A percentile compares a stretch with the other conserved stretches of the same genome.
phyloP scores from a whole-genome alignment of 495 filamentous ascomycete genomes.

The Friedmanniomyces simplex region DNA sequence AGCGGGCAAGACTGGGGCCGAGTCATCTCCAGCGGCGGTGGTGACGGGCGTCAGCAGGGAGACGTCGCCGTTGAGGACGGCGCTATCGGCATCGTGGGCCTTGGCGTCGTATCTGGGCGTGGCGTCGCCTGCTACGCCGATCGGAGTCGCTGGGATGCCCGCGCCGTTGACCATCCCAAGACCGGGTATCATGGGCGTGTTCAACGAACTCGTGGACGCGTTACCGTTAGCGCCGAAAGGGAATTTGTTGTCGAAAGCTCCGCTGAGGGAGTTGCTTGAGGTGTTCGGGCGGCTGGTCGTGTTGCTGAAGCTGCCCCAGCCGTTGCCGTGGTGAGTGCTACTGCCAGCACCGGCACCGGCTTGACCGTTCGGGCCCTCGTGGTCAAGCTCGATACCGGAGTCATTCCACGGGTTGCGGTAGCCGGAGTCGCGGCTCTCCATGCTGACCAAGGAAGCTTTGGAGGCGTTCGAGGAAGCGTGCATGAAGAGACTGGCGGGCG shows the following conservation, averaged over 20 bases:
- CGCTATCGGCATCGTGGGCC: slow-evolving; percentile 8
- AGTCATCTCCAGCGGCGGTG: slow-evolving; percentile 7
- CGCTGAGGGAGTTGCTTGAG: slow-evolving; percentile 21
- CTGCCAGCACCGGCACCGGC: slow-evolving; percentile 2
- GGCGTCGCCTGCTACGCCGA: slow-evolving; percentile 49
- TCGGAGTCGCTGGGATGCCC: not conserved
- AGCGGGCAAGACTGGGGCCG: not conserved
- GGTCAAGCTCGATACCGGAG: slow-evolving; percentile 81
- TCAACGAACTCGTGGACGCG: slow-evolving; percentile 20
- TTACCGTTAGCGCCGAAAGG: slow-evolving; percentile 47
- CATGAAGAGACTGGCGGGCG: slow-evolving; percentile 78
- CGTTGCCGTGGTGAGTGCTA: slow-evolving; percentile 47
- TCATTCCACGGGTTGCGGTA: slow-evolving; percentile 97
- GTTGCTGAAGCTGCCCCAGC: slow-evolving; percentile 37
- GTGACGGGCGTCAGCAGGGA: not conserved
- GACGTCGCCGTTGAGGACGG: not conserved
- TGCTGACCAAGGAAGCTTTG: slow-evolving; percentile 83
- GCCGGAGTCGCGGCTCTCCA: slow-evolving; percentile 83
- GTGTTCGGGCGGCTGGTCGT: slow-evolving; percentile 28
- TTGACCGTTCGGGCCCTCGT: slow-evolving; percentile 56
- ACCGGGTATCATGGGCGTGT: slow-evolving; percentile 32
- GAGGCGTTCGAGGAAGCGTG: slow-evolving; percentile 87
- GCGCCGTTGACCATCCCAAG: slow-evolving; percentile 28
- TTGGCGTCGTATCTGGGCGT: slow-evolving; percentile 61
- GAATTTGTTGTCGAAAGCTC: slow-evolving; percentile 44